These are phyloP conservation scores for Alternaria alternata DNA, from an alignment of 2,329 filamentous ascomycete genomes.

Conservation along the genomic window DNA sequence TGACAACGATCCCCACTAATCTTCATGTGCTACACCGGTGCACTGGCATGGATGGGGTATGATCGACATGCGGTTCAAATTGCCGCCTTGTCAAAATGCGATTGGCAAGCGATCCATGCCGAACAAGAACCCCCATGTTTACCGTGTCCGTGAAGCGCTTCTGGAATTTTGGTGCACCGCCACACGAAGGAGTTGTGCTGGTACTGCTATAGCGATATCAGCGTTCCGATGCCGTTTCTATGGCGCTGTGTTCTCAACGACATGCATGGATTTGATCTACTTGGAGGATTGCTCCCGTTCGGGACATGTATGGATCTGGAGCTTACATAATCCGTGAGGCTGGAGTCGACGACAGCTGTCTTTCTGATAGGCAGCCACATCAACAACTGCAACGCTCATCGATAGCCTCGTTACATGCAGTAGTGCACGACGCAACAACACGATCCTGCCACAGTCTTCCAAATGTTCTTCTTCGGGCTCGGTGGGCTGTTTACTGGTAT, in stretches of 20 bases:
- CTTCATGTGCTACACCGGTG: background rate
- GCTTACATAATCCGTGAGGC: conserved; percentile 16
- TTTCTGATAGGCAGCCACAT: conserved; percentile 29
- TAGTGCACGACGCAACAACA: background rate
- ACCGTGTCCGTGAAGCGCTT: background rate
- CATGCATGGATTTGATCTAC: background rate
- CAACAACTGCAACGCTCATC: conserved; percentile 1
- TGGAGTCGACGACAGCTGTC: conserved; percentile 30
- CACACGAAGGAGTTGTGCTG: background rate
- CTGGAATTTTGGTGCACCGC: background rate
- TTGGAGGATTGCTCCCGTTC: background rate
- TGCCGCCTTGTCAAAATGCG: background rate
- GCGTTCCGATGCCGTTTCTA: background rate
- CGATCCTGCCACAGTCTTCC: background rate
- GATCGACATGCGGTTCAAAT: background rate
- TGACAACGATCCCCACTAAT: background rate
- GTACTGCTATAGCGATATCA: background rate
- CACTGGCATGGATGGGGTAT: background rate
- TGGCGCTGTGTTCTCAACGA: background rate
- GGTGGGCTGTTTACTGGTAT: conserved; percentile 78
- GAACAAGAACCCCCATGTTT: background rate
- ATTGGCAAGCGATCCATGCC: conserved; percentile 1
- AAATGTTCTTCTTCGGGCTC: conserved; percentile 74
- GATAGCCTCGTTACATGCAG: background rate
- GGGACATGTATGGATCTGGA: background rate